These are phyloP conservation scores for Amanita rubescens DNA, from an alignment of 768 basidiomycete genomes.

Conservation along the genomic window DNA sequence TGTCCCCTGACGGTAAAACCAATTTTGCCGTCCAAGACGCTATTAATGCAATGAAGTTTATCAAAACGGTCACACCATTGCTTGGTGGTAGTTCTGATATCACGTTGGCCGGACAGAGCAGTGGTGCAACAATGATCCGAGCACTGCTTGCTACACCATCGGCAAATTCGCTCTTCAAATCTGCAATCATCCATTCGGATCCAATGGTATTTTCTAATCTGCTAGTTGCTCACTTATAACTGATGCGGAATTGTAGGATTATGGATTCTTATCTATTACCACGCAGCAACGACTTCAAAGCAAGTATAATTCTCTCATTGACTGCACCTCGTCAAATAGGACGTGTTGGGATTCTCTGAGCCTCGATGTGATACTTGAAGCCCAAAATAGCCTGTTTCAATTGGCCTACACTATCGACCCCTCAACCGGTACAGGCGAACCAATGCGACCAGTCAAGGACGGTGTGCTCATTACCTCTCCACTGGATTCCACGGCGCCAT, in stretches of 20 bases:
- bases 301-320: conserved; percentile 40
- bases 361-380: conserved; percentile 43
- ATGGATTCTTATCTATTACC: conserved; percentile 52
- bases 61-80: conserved; percentile 46
- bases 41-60: conserved; percentile 57
- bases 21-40: conserved; percentile 70
- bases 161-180: conserved; percentile 64
- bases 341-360: conserved; percentile 47
- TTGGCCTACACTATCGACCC: conserved; percentile 39
- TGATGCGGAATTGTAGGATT: conserved; percentile 40
- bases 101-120: conserved; percentile 78
- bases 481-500: conserved; percentile 51
- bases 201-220: conserved; percentile 53
- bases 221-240: not conserved
- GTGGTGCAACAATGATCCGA: conserved; percentile 72
- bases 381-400: conserved; percentile 39
- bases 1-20: conserved; percentile 61
- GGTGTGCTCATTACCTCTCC: conserved; percentile 63
- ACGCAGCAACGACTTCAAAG: conserved; percentile 50
- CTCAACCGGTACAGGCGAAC: conserved; percentile 44
- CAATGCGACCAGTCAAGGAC: conserved; percentile 63
- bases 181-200: conserved; percentile 80
- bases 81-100: conserved; percentile 65
- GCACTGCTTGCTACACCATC: conserved; percentile 68
- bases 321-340: conserved; percentile 37